Base-by-base conservation (phyloP, 2,329 filamentous ascomycete species). In the Lecanicillium sp. region DNA sequence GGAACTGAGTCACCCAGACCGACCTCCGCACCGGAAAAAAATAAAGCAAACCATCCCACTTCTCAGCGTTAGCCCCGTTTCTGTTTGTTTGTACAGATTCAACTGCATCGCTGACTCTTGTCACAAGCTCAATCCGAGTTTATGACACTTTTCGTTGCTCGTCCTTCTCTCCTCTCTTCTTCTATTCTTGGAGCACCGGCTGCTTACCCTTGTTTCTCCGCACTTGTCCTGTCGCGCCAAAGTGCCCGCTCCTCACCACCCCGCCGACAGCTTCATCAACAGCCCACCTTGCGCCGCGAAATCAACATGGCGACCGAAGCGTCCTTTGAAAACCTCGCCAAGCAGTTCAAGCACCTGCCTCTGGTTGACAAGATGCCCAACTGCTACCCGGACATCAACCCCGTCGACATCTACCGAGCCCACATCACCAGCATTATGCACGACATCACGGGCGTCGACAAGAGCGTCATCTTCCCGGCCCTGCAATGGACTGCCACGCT, bases 401-500 rank as follows among this genome's bases (percentile, higher is more conserved):
- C 41, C 20, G 41, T 44, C 30, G 42, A 44, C 29, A 40, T 44
- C 28, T 44, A 44, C 32, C 27, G 42, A 33, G 33, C 38, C 25
- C 42, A 63, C 46, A 63, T 62, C 22, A 60, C 59, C 4, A 58
- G 44, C 7, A 46, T 60, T 12, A 40, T 55, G 17, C 36, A 59
- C 12, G 58, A 62, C 31, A 15, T 12, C 8, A 17, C 40, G 2
- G 29, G 48, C 10, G 33, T 30, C 1, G 29, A 33, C n/a, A 37
- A 49, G 17, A 32, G 31, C 37, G 29, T 87, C 50, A 81, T 94
- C 56, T 88, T 85, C 63, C 77, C 78, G 18, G 78, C 79, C 28
- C 66, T 94, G 30, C 76, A 84, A 65, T 90, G 85, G 84, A 90
- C 87, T 5, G 70, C 77, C 45, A 77, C 81, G 28, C 69, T 88